Evolutionary conservation across 192 early-diverging fungal species (phyloP), one percentile per base, ranked within the genome.

Genomic region (Coemansia pectinata): DNA sequence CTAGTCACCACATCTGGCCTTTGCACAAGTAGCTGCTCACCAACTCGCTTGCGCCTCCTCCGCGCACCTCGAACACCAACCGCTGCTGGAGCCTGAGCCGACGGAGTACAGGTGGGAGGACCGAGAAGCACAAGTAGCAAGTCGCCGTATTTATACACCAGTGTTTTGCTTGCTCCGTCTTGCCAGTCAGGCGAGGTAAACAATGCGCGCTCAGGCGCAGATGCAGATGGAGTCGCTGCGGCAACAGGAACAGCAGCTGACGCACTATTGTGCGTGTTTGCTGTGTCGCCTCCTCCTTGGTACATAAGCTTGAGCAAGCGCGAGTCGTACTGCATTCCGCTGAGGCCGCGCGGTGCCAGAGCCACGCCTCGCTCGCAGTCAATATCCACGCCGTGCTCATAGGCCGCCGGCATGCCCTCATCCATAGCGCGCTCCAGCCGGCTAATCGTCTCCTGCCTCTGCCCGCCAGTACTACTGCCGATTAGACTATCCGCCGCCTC

Each of bases 141-240:
- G n/a, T 81, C 70, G 40, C 79, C 79, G 40, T 66, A 81, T 48
- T 74, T 81, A 67, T 81, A 81, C 61, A 58, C 79, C 40, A 81
- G 61, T 11, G 71, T 73, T 63, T 52, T 72, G 62, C 71, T 64
- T 15, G 39, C 17, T 15, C 48, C 65, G 21, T 62, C 38, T 11
- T 57, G 66, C 40, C 21, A 17, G 38, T 67, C 66, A 39, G 57
- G 14, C 34, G 47, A 48, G 19, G 19, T 48, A 48, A 21, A 48
- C 27, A 55, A 31, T 31, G 52, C 25, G 25, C 52, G 52, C 23
- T 55, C 52, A 15, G 60, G 19, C 39, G 60, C 60, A 34, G 58
- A 45, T 4, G 42, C 42, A 42, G 41, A 42, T 42, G 41, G 41
- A 42, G 15, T 42, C 41, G 41, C 41, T 42, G 52, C 11, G 47